phyloP scores from a whole-genome alignment of 495 filamentous ascomycete genomes.

The Lophiostoma macrostomum region DNA sequence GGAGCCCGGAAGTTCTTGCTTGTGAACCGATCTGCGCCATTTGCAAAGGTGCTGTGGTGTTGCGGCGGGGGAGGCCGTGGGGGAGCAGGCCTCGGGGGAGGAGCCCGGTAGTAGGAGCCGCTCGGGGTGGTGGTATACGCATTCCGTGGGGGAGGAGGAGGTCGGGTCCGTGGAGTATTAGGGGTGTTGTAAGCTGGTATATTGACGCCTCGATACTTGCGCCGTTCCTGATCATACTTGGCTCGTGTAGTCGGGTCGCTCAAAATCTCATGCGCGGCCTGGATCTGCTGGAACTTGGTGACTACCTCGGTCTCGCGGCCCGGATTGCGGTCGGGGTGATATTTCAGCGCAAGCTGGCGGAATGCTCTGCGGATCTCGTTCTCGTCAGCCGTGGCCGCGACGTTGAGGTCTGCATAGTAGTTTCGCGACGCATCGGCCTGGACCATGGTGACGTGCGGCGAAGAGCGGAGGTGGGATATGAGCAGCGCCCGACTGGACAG shows the following conservation, averaged over 20 bases:
- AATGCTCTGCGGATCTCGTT: constrained; percentile 84
- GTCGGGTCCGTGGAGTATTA: constrained; percentile 14
- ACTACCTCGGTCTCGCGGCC: constrained; percentile 75
- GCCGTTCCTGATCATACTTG: constrained; percentile 75
- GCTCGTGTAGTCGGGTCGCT: constrained; percentile 61
- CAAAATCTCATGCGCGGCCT: constrained; percentile 80
- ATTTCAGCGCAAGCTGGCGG: constrained; percentile 77
- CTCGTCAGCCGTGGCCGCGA: constrained; percentile 58
- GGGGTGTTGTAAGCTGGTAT: constrained; percentile 24
- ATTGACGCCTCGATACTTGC: constrained; percentile 32
- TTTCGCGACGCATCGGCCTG: constrained; percentile 48
- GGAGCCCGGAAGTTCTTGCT: constrained; percentile 39
- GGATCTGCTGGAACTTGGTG: constrained; percentile 78
- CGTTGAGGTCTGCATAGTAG: constrained; percentile 83
- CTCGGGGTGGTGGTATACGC: constrained; percentile 32
- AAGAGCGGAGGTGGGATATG: background rate
- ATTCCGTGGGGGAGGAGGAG: constrained; percentile 43
- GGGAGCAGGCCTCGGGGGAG: constrained; percentile 34
- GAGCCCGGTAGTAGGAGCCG: constrained; percentile 48
- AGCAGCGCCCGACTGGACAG: background rate
- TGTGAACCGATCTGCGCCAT: constrained; percentile 38
- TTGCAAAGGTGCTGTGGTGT: constrained; percentile 17
- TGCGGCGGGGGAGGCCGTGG: constrained; percentile 39
- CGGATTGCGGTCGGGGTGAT: constrained; percentile 86
- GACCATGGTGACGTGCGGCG: constrained; percentile 34